A percentile compares a stretch with the other conserved stretches of the same genome.
Evolutionary conservation across 1,139 yeast species (phyloP).

Genomic region (Taiozyma sp.): DNA sequence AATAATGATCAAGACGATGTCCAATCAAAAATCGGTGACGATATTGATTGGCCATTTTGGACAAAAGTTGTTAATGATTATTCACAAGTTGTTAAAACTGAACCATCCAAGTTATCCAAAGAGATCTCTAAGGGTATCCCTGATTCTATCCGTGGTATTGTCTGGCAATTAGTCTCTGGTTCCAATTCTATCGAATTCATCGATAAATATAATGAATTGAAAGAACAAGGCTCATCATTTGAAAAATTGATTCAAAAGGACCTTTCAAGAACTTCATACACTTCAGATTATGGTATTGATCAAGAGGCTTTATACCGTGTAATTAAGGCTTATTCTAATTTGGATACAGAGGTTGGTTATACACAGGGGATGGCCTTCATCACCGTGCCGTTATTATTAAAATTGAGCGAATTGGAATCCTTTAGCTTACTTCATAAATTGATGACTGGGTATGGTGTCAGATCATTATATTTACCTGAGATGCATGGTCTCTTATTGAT

Average conservation of each 20-base stretch:
- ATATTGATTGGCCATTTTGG: conserved; percentile 89
- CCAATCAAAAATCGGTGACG: conserved; percentile 16
- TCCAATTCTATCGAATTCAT: conserved; percentile 74
- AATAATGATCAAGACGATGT: conserved; percentile 10
- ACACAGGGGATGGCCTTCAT: conserved; percentile 98
- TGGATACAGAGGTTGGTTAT: conserved; percentile 92
- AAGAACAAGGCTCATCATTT: conserved; percentile 51
- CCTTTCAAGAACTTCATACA: conserved; percentile 77
- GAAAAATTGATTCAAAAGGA: conserved; percentile 80
- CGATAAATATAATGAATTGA: conserved; percentile 47
- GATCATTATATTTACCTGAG: conserved; percentile 75
- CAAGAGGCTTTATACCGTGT: conserved; percentile 65
- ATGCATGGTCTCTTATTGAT: conserved; percentile 90
- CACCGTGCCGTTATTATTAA: conserved; percentile 76
- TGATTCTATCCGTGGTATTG: conserved; percentile 73
- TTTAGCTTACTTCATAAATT: conserved; percentile 74
- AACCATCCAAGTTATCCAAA: conserved; percentile 52
- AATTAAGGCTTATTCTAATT: conserved; percentile 76
- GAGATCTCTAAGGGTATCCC: conserved; percentile 79
- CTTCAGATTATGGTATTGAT: conserved; percentile 48
- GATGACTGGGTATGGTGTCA: conserved; percentile 77
- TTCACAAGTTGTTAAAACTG: conserved; percentile 53
- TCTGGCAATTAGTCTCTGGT: conserved; percentile 89
- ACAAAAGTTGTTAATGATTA: conserved; percentile 72
- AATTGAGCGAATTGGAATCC: conserved; percentile 77